Conservation (phyloP, 2,329 filamentous ascomycete species). For the Verticillium longisporum region DNA sequence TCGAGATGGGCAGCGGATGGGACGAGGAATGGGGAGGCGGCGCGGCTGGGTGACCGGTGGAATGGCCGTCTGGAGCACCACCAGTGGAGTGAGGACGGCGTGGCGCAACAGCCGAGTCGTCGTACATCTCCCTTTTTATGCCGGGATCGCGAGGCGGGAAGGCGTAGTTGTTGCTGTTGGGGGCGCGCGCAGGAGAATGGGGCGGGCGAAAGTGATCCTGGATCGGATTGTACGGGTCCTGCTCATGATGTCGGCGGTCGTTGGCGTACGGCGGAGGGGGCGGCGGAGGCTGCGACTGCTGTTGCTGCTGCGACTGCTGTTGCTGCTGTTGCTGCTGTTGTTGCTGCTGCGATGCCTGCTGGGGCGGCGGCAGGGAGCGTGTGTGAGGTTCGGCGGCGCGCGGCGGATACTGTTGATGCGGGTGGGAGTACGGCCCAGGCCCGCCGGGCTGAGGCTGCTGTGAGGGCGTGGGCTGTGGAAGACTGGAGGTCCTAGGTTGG, state of each 20-base stretch:
- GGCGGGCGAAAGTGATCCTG: constrained; percentile 45
- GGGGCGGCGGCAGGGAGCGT: constrained; percentile 14
- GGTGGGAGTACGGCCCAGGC: constrained; percentile 28
- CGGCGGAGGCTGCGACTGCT: constrained; percentile 16
- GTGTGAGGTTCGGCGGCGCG: constrained; percentile 30
- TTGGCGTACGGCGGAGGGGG: constrained; percentile 28
- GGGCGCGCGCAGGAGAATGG: constrained; percentile 36
- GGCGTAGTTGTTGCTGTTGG: constrained; percentile 26
- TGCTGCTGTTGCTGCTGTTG: no score
- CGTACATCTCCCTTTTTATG: constrained; percentile 50
- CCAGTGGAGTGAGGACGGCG: constrained; percentile 48
- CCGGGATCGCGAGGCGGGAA: constrained; percentile 43
- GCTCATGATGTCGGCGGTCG: constrained; percentile 52
- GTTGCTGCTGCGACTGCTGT: no score
- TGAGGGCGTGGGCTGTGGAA: constrained; percentile 25
- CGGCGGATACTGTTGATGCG: constrained; percentile 22
- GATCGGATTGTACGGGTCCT: constrained; percentile 46
- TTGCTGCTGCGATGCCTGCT: constrained; percentile 7
- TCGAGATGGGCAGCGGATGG: constrained; percentile 20
- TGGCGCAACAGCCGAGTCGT: constrained; percentile 36
- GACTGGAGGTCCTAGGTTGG: constrained; percentile 34
- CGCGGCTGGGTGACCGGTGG: no score
- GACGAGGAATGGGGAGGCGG: constrained; percentile 22
- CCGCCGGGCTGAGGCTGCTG: constrained; percentile 29
- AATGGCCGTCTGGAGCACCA: constrained; percentile 26